A percentile compares a stretch with the other conserved stretches of the same genome.
Evolutionary conservation across 805 yeast genomes (phyloP).

Genomic region (Lipomyces chichibuensis): DNA sequence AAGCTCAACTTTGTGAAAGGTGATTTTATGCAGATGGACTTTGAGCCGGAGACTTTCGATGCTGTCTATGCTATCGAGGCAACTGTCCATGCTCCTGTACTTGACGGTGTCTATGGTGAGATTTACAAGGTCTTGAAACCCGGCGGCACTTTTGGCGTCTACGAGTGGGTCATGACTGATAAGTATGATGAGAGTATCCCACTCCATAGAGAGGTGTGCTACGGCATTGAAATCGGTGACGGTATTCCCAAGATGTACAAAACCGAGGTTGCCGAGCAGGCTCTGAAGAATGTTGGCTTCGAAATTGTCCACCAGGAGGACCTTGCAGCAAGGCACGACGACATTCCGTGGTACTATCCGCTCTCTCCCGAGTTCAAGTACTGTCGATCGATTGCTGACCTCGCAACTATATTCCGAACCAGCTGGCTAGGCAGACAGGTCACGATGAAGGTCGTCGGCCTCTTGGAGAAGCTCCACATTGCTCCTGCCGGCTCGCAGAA

Average conservation of each 20-base stretch:
- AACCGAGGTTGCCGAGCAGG: conserved; percentile 82
- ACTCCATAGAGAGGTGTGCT: conserved; percentile 91
- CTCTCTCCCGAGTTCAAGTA: conserved; percentile 91
- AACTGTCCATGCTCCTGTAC: conserved; percentile 94
- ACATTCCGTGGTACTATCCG: conserved; percentile 97
- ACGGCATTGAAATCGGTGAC: conserved; percentile 97
- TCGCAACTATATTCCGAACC: conserved; percentile 85
- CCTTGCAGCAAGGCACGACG: conserved; percentile 77
- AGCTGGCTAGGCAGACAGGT: conserved; percentile 81
- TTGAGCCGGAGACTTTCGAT: conserved; percentile 85
- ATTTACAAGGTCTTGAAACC: conserved; percentile 95
- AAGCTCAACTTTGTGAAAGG: conserved; percentile 90
- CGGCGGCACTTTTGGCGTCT: conserved; percentile 96
- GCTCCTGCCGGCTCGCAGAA: conserved; percentile 92
- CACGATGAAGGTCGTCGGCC: conserved; percentile 77
- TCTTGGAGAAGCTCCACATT: conserved; percentile 80
- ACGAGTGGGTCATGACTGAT: conserved; percentile 99
- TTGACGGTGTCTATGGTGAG: conserved; percentile 94
- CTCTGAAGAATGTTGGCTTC: conserved; percentile 85
- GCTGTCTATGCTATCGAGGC: conserved; percentile 99
- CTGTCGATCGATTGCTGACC: conserved; percentile 75
- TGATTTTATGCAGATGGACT: conserved; percentile 99
- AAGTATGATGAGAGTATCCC: conserved; percentile 81
- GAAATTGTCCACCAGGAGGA: conserved; percentile 75
- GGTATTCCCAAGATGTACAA: conserved; percentile 98